A percentile compares a stretch with the other conserved stretches of the same genome.
Conservation (phyloP, 202 grass and related monocot species). For the Bolboschoenoplectus hybrid region DNA sequence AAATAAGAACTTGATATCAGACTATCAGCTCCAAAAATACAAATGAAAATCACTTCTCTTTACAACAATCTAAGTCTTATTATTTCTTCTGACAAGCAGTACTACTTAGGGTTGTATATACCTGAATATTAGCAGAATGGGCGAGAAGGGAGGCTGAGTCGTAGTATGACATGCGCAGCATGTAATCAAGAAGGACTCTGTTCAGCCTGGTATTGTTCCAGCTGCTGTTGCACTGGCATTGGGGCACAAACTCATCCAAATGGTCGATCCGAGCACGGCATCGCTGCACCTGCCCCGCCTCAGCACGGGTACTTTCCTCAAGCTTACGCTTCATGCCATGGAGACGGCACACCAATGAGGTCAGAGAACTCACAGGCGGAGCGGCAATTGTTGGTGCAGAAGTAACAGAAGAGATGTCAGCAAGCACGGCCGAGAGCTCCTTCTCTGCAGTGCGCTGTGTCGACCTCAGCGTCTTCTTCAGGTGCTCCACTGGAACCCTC, state of each 20-base stretch:
- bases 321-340: conserved; percentile 98
- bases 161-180: conserved; percentile 96
- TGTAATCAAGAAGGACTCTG: conserved; percentile 92
- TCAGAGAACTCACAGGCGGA: conserved; percentile 63
- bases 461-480: conserved; percentile 69
- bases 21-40: neutral
- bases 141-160: conserved; percentile 64
- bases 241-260: conserved; percentile 47
- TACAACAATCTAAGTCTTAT: neutral
- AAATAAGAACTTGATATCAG: neutral
- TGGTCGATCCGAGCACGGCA: conserved; percentile 79
- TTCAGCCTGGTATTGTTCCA: conserved; percentile 74
- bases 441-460: conserved; percentile 78
- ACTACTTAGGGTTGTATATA: conserved; percentile 26
- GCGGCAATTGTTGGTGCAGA: neutral
- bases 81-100: neutral
- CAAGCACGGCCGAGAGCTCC: conserved; percentile 73
- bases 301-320: conserved; percentile 61
- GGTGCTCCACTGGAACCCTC: conserved; percentile 81
- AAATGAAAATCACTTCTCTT: neutral
- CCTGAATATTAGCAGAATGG: conserved; percentile 68
- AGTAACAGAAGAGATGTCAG: conserved; percentile 49
- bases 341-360: conserved; percentile 87
- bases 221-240: conserved; percentile 54
- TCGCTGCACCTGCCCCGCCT: conserved; percentile 77